Conservation (phyloP, 169 alveolate species). For the Plasmodium coatneyi region DNA sequence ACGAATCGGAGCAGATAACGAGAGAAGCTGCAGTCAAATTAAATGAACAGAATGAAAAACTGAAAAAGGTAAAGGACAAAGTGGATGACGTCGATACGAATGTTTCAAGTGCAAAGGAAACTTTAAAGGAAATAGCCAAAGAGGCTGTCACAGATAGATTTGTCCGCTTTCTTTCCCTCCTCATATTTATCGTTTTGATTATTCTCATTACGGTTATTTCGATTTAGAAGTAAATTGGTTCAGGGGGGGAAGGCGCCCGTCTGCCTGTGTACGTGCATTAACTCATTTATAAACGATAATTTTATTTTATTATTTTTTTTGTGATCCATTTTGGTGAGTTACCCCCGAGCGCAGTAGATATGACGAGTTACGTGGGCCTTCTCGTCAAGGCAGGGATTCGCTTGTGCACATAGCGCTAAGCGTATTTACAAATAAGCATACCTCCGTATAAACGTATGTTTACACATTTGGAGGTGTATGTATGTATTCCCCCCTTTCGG, state of each 20-base stretch:
- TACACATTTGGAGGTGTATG: not conserved
- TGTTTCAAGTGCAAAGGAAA: conserved; percentile 57
- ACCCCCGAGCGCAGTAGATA: not conserved
- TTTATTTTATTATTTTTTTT: not conserved
- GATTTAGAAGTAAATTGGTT: conserved; percentile 3
- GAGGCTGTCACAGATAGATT: conserved; percentile 65
- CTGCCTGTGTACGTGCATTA: not conserved
- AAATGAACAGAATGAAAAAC: conserved; percentile 45
- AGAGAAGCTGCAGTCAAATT: conserved; percentile 53
- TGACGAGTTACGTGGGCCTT: not conserved
- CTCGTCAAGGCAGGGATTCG: not conserved
- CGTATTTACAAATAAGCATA: not conserved
- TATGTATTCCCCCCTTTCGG: not conserved
- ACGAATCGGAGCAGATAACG: conserved; percentile 67
- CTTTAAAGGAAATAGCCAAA: conserved; percentile 61
- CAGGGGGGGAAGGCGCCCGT: not conserved
- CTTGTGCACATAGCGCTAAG: not conserved
- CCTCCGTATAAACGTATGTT: not conserved
- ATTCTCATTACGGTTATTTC: conserved; percentile 34
- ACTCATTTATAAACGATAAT: not conserved
- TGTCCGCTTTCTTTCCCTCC: conserved; percentile 33
- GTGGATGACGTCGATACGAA: conserved; percentile 69
- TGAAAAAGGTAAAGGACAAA: conserved; percentile 46
- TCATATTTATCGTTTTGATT: conserved; percentile 37
- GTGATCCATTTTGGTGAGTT: not conserved